phyloP scores from a whole-genome alignment of 345 rosid species.

The Salix udensis region DNA sequence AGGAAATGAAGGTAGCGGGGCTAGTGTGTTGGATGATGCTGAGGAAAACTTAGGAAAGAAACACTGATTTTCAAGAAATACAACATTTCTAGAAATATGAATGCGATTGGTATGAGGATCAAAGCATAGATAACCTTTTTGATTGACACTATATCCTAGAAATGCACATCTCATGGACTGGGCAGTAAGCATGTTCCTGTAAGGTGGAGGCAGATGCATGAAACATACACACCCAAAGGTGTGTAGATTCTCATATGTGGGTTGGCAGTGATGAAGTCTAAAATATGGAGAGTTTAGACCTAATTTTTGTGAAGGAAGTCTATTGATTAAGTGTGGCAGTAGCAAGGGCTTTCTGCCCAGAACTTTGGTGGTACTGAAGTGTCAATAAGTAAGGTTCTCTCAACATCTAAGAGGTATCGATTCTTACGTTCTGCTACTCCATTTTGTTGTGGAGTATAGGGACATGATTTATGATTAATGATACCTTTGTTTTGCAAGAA shows the following conservation, averaged over 20 bases:
- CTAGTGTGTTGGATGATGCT: too few species aligned
- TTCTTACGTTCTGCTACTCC: not conserved
- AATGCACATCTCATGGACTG: not conserved
- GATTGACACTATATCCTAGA: not conserved
- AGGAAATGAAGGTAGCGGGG: not conserved
- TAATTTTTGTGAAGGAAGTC: not conserved
- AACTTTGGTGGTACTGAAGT: not conserved
- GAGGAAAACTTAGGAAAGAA: not conserved
- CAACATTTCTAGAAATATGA: too few species aligned
- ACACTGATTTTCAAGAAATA: not conserved
- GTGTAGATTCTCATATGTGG: not conserved
- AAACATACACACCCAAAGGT: not conserved
- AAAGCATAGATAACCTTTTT: not conserved
- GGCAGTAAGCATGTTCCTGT: not conserved
- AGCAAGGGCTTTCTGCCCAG: not conserved
- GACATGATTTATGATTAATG: not conserved
- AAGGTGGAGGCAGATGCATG: not conserved
- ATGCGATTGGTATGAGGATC: not conserved
- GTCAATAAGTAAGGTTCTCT: not conserved
- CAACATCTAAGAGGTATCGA: not conserved
- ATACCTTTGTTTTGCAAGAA: not conserved
- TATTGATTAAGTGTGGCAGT: not conserved
- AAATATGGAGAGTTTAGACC: not conserved
- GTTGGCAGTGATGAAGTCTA: not conserved
- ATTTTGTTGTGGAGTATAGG: constrained; percentile 6